These are phyloP conservation scores for Globisporangium apiculatum DNA, from an alignment of 352 stramenopile species.

Conservation along the genomic window DNA sequence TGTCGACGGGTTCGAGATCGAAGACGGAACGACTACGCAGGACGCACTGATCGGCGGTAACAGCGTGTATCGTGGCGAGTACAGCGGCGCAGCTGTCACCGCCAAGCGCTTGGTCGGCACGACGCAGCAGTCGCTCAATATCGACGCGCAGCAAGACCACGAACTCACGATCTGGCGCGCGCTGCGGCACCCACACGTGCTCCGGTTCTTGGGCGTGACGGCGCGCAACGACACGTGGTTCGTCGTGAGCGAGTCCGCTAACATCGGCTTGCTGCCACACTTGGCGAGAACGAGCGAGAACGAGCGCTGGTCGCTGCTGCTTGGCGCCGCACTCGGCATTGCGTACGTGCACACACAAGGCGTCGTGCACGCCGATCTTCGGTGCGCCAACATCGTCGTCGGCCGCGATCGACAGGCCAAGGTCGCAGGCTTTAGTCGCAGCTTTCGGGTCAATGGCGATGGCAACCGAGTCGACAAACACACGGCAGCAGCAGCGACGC, in stretches of 20 bases:
- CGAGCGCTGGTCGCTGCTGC: not conserved
- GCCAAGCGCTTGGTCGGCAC: no score
- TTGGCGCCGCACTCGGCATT: not conserved
- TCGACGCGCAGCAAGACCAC: not conserved
- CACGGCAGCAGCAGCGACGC: not conserved
- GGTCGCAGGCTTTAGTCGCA: not conserved
- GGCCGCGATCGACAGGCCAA: not conserved
- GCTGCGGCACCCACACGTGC: not conserved
- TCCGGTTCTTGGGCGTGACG: not conserved
- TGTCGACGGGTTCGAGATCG: no score
- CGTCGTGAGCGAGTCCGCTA: not conserved
- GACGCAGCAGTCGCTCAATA: no score
- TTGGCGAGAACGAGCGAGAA: not conserved
- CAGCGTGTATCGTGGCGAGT: no score
- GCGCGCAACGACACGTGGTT: not conserved
- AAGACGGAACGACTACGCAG: no score
- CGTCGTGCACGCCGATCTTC: not conserved
- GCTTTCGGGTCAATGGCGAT: not conserved
- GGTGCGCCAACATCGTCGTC: not conserved
- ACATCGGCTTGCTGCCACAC: not conserved
- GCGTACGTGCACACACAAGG: not conserved
- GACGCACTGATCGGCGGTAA: no score
- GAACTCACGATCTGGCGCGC: not conserved
- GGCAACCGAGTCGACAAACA: not conserved
- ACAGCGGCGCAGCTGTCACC: no score